Percentiles rank a stretch among this genome's conserved stretches.
Conservation (phyloP, 1,284 basidiomycete genomes). For the Termitomyces sp. region DNA sequence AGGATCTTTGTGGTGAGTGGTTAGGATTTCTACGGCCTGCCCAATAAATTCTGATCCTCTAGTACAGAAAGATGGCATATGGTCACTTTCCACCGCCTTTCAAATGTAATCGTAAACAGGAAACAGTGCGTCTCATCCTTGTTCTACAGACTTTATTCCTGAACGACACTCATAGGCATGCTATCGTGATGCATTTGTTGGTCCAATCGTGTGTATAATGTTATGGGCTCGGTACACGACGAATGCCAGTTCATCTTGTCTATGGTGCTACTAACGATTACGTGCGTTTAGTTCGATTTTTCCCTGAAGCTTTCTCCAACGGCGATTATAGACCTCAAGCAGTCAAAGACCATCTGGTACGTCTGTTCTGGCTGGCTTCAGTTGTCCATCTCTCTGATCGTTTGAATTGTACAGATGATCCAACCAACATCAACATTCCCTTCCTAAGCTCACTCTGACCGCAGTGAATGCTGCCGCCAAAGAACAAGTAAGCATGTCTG, state of each 20-base stretch:
- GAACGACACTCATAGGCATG: constrained; percentile 32
- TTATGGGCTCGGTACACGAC: constrained; percentile 31
- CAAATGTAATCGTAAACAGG: constrained; percentile 42
- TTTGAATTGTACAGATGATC: constrained; percentile 26
- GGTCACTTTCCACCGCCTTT: constrained; percentile 42
- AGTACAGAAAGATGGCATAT: constrained; percentile 40
- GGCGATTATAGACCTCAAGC: constrained; percentile 28
- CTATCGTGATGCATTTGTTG: constrained; percentile 39
- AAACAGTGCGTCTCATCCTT: constrained; percentile 32
- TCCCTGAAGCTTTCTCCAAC: neutral
- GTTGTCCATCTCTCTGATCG: neutral
- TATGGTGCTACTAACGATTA: constrained; percentile 45
- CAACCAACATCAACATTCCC: no score
- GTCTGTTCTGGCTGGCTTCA: constrained; percentile 10
- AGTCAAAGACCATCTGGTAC: constrained; percentile 38
- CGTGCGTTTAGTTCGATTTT: constrained; percentile 29
- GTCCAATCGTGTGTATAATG: constrained; percentile 32
- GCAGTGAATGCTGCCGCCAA: no score
- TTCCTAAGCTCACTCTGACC: no score
- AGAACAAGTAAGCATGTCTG: no score
- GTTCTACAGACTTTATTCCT: neutral
- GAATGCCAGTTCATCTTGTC: constrained; percentile 43
- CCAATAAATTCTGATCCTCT: neutral
- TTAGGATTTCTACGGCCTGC: neutral
- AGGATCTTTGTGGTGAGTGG: constrained; percentile 37